Conservation (phyloP, 1,284 basidiomycete genomes). For the Sanguinoderma infundibulare region DNA sequence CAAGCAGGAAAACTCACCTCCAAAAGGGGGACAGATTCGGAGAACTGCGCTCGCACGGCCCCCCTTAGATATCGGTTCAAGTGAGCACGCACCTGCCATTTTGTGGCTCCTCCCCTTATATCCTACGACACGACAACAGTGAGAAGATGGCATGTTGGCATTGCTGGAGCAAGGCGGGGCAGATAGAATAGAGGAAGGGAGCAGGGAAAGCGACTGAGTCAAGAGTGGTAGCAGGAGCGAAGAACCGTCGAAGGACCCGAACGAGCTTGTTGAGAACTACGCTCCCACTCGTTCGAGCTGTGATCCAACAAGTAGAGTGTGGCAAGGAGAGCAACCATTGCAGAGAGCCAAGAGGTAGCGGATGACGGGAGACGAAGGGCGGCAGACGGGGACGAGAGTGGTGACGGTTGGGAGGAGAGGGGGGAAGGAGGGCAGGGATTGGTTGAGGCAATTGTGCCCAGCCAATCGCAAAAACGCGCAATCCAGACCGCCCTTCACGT, state of each 20-base stretch:
- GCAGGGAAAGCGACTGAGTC: slow-evolving; percentile 4
- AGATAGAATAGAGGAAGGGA: neutral
- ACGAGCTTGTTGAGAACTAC: slow-evolving; percentile 53
- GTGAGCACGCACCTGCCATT: neutral
- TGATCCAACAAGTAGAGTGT: neutral
- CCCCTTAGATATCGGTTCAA: neutral
- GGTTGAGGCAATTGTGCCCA: slow-evolving; percentile 40
- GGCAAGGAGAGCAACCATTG: slow-evolving; percentile 2
- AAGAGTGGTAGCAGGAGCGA: neutral
- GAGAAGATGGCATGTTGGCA: neutral
- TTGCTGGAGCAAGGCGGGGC: neutral
- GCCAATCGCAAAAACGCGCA: slow-evolving; percentile 38
- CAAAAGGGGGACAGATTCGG: slow-evolving; percentile 31
- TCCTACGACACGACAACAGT: neutral
- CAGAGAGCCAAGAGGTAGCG: neutral
- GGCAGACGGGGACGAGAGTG: slow-evolving; percentile 1
- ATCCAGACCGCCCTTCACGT: slow-evolving; percentile 17
- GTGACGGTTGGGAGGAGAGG: slow-evolving; percentile 19
- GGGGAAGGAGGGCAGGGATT: slow-evolving; percentile 3
- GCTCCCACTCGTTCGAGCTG: slow-evolving; percentile 45
- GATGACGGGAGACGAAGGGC: neutral
- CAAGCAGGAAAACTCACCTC: neutral
- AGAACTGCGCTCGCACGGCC: slow-evolving; percentile 41
- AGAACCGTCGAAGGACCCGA: slow-evolving; percentile 1
- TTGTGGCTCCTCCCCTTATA: neutral